phyloP scores from a whole-genome alignment of 306 rosid species.

The Vigna radiata region DNA sequence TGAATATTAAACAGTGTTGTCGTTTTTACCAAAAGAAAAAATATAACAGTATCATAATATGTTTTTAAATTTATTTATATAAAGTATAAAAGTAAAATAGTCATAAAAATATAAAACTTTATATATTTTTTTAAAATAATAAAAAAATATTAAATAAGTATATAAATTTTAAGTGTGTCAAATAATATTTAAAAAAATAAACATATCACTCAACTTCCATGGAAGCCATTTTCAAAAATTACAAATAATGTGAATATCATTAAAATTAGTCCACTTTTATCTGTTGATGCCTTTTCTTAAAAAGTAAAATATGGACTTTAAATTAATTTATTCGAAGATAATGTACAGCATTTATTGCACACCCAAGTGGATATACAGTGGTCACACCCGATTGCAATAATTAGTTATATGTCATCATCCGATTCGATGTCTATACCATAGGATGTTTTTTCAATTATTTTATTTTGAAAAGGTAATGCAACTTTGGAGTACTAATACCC shows the following conservation, averaged over 20 bases:
- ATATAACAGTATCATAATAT: too few species aligned
- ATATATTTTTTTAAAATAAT: too few species aligned
- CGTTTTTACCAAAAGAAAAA: background rate
- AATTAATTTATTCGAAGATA: slow-evolving; percentile 25
- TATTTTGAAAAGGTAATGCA: background rate
- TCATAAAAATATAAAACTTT: too few species aligned
- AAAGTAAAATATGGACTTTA: slow-evolving; percentile 1
- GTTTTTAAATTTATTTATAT: too few species aligned
- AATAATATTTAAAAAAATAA: background rate
- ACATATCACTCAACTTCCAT: background rate
- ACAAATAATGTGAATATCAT: slow-evolving; percentile 11
- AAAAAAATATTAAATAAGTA: too few species aligned
- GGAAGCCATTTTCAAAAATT: slow-evolving; percentile 20
- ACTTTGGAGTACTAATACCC: too few species aligned
- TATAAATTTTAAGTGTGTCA: too few species aligned
- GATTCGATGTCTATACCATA: background rate
- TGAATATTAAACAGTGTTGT: background rate
- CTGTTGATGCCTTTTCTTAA: slow-evolving; percentile 19
- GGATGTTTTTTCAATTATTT: background rate
- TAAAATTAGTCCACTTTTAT: background rate
- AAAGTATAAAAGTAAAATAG: too few species aligned
- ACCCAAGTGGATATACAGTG: slow-evolving; percentile 41
- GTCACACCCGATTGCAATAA: slow-evolving; percentile 36
- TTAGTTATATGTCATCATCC: slow-evolving; percentile 40
- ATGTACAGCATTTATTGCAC: slow-evolving; percentile 32